Conservation (phyloP, 179 eudicot species). For the Gypsophila paniculata region DNA sequence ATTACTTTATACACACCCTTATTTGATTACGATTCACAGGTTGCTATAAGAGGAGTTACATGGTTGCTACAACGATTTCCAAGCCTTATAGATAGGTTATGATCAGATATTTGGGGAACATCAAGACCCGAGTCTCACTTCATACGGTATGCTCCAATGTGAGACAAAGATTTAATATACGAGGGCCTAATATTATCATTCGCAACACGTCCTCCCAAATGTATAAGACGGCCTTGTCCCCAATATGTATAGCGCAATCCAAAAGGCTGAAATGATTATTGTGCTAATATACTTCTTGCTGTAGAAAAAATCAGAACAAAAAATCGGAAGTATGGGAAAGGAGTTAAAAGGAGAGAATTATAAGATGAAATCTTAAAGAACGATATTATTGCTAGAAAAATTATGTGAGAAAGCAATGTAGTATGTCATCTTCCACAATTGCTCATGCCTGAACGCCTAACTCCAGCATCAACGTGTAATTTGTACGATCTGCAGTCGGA, state of each 20-base stretch:
- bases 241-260: no score
- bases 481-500: slow-evolving; percentile 52
- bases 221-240: no score
- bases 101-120: background rate
- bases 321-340: no score
- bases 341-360: no score
- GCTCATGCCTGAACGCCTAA: slow-evolving; percentile 42
- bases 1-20: background rate
- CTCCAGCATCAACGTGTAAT: slow-evolving; percentile 75
- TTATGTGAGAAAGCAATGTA: background rate
- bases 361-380: no score
- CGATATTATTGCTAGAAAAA: background rate
- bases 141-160: no score
- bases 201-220: no score
- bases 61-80: slow-evolving; percentile 79
- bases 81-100: slow-evolving; percentile 49
- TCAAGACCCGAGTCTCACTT: background rate
- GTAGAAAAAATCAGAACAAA: no score
- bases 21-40: slow-evolving; percentile 29
- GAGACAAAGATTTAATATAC: no score
- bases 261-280: no score
- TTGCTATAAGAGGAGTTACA: slow-evolving; percentile 62
- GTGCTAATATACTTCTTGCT: no score
- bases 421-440: background rate
- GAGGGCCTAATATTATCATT: no score